phyloP scores from a whole-genome alignment of 352 stramenopile species.

The Phytophthora sansomeana region DNA sequence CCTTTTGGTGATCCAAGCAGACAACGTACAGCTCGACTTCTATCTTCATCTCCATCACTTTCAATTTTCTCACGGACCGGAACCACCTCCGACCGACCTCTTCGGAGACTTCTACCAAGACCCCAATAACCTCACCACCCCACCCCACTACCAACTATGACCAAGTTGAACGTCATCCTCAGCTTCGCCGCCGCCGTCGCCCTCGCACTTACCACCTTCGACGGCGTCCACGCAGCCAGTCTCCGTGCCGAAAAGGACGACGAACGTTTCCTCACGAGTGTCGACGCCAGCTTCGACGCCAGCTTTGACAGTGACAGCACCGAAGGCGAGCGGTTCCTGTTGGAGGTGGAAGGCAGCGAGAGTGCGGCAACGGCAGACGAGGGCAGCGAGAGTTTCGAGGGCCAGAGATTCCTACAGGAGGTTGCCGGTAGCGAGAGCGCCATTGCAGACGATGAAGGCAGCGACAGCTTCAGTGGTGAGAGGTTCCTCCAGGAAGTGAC shows the following conservation, averaged over 20 bases:
- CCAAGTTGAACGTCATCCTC: conserved; percentile 35
- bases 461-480: background rate
- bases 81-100: background rate
- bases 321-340: conserved; percentile 13
- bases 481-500: background rate
- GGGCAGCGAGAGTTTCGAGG: conserved; percentile 1
- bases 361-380: background rate
- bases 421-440: conserved; percentile 1
- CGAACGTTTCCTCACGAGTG: conserved; percentile 14
- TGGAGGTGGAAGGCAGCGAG: conserved; percentile 12
- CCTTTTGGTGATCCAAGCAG: too few species aligned
- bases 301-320: conserved; percentile 1
- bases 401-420: background rate
- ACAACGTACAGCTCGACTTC: too few species aligned
- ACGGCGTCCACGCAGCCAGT: conserved; percentile 18
- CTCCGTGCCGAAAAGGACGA: conserved; percentile 10
- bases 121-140: background rate
- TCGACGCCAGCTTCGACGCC: conserved; percentile 18
- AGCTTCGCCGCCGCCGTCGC: conserved; percentile 21
- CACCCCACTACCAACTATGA: conserved; percentile 15
- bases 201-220: conserved; percentile 13
- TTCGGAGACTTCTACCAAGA: background rate
- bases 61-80: conserved; percentile 23
- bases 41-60: conserved; percentile 12
- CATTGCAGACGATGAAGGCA: background rate